phyloP scores from a whole-genome alignment of 345 rosid species.

The Firmiana major region DNA sequence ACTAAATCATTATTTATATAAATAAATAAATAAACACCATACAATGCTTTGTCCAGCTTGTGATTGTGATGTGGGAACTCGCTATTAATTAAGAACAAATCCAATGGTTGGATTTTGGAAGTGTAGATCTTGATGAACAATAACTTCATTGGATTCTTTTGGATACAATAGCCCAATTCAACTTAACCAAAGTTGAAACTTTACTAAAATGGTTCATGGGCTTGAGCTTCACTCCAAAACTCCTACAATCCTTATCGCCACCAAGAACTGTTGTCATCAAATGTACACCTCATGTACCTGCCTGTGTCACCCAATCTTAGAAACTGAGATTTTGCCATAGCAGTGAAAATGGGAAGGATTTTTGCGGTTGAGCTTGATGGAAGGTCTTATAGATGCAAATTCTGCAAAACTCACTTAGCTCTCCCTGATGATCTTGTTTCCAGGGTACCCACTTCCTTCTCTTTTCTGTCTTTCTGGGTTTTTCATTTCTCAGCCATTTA shows the following conservation, averaged over 20 bases:
- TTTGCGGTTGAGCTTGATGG: conserved; percentile 70
- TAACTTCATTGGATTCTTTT: neutral
- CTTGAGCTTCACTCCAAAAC: neutral
- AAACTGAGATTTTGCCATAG: neutral
- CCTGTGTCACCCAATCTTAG: too few relatives aligned
- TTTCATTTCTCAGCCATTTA: neutral
- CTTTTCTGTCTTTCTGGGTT: too few relatives aligned
- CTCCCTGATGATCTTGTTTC: conserved; percentile 25
- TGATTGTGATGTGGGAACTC: too few relatives aligned
- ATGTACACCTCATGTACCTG: too few relatives aligned
- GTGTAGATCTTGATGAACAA: neutral
- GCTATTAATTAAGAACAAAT: too few relatives aligned
- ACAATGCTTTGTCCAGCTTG: too few relatives aligned
- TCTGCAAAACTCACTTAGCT: conserved; percentile 79
- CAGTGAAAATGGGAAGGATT: conserved; percentile 56
- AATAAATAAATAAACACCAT: too few relatives aligned
- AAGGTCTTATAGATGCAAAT: conserved; percentile 87
- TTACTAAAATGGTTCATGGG: neutral
- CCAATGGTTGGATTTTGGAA: too few relatives aligned
- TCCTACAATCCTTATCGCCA: neutral
- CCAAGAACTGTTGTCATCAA: too few relatives aligned
- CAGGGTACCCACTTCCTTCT: too few relatives aligned
- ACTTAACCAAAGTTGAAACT: neutral
- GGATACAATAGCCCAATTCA: neutral
- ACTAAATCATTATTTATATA: too few relatives aligned